Percentiles rank a stretch among this genome's conserved stretches.
Evolutionary conservation across 2,329 filamentous ascomycete genomes (phyloP).

Genomic region (Elsinoe arachidis): DNA sequence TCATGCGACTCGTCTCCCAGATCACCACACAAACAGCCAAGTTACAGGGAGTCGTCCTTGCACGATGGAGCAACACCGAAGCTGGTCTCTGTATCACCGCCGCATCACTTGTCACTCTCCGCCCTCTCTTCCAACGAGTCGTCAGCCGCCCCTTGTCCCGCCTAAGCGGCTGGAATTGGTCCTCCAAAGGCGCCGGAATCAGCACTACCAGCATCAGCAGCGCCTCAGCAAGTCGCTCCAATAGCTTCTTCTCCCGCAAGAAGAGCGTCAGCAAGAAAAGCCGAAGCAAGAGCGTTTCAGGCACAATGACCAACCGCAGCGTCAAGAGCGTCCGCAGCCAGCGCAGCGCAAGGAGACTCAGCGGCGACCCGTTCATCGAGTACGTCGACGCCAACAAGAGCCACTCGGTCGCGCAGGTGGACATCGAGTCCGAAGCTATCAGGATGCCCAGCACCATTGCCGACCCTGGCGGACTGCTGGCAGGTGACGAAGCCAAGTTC

Average conservation of each 20-base stretch:
- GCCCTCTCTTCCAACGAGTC: conserved; percentile 4
- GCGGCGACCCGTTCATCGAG: conserved; percentile 5
- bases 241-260: conserved; percentile 1
- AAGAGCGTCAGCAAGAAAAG: conserved; percentile 7
- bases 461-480: background rate
- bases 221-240: background rate
- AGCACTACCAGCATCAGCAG: conserved; percentile 8
- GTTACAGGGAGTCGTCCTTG: background rate
- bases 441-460: conserved; percentile 1
- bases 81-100: conserved; percentile 5
- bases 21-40: background rate
- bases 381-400: conserved; percentile 5
- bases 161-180: conserved; percentile 2
- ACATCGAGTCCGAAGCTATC: background rate
- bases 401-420: background rate
- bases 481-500: background rate
- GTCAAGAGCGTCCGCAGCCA: background rate
- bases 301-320: conserved; percentile 5
- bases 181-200: background rate
- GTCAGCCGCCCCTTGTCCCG: background rate
- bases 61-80: conserved; percentile 7
- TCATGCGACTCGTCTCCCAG: conserved; percentile 2
- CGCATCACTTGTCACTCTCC: conserved; percentile 6
- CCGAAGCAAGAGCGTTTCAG: conserved; percentile 8
- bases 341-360: background rate